phyloP scores from a whole-genome alignment of 2,329 filamentous ascomycete species.

The Neonectria sp. region DNA sequence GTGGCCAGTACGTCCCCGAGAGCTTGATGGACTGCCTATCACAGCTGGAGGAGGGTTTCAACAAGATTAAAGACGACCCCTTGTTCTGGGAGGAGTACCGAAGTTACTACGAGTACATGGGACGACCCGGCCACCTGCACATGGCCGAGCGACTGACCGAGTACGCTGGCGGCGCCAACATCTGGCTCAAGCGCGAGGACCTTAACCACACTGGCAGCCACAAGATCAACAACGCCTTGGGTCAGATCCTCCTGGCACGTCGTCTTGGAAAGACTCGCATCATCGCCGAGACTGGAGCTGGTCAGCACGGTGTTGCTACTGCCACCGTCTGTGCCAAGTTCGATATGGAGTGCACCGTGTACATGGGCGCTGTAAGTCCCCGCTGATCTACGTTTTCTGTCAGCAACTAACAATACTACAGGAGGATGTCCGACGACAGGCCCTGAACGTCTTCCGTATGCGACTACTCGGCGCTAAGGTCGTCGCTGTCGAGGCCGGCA shows the following conservation, averaged over 20 bases:
- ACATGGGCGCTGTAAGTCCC: conserved; percentile 85
- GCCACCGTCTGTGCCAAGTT: conserved; percentile 99
- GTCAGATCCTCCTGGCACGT: conserved; percentile 89
- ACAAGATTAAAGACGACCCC: conserved; percentile 87
- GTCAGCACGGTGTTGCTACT: conserved; percentile 97
- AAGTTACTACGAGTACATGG: conserved; percentile 98
- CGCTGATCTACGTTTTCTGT: neutral
- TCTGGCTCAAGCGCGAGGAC: conserved; percentile 98
- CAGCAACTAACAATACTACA: conserved; percentile 47
- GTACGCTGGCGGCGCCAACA: conserved; percentile 91
- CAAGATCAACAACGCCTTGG: conserved; percentile 99
- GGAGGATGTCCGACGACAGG: conserved; percentile 96
- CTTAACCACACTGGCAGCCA: conserved; percentile 98
- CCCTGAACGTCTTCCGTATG: conserved; percentile 98
- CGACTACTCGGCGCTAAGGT: conserved; percentile 95
- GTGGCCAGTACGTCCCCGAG: conserved; percentile 97
- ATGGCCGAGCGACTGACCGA: conserved; percentile 90
- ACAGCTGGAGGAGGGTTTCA: conserved; percentile 92
- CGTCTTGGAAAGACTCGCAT: conserved; percentile 95
- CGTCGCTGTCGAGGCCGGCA: conserved; percentile 92
- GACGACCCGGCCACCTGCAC: conserved; percentile 92
- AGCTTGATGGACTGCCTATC: conserved; percentile 97
- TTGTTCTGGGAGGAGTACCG: conserved; percentile 98
- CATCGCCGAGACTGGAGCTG: conserved; percentile 97
- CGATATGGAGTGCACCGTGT: conserved; percentile 97